Conservation (phyloP, 768 basidiomycete genomes). For the Psilocybe tampanensis region DNA sequence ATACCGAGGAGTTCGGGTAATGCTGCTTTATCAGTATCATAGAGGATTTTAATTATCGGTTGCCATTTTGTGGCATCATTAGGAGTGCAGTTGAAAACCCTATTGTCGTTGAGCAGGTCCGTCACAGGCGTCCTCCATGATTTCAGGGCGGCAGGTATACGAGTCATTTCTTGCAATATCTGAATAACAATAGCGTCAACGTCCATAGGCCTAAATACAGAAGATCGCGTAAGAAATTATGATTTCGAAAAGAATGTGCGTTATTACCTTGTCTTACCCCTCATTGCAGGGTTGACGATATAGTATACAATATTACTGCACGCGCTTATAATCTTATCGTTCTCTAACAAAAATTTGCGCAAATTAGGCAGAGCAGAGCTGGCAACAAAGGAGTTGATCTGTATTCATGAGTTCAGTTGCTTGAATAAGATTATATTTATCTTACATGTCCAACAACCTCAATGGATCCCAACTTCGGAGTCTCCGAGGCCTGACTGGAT, state of each 20-base stretch:
- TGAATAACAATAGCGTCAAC: constrained; percentile 67
- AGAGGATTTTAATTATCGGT: constrained; percentile 74
- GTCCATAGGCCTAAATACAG: constrained; percentile 66
- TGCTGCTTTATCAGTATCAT: constrained; percentile 85
- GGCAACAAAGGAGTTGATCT: constrained; percentile 79
- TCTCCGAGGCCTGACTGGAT: constrained; percentile 43
- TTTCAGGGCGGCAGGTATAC: constrained; percentile 75
- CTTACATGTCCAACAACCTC: constrained; percentile 53
- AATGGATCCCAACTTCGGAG: constrained; percentile 33
- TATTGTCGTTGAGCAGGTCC: constrained; percentile 83
- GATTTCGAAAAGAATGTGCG: background rate
- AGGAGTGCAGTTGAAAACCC: constrained; percentile 80
- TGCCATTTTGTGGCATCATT: constrained; percentile 67
- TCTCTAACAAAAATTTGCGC: constrained; percentile 79
- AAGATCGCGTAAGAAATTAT: background rate
- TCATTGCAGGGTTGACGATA: constrained; percentile 79
- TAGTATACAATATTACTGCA: constrained; percentile 87
- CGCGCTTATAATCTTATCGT: constrained; percentile 77
- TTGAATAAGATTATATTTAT: background rate
- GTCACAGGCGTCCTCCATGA: constrained; percentile 81
- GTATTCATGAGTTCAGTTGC: constrained; percentile 10
- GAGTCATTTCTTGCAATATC: constrained; percentile 78
- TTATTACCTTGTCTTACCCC: constrained; percentile 68
- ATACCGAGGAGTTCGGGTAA: constrained; percentile 83
- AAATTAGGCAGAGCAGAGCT: constrained; percentile 70